A percentile compares a stretch with the other conserved stretches of the same genome.
These are phyloP conservation scores for Phytopythium kandeliae DNA, from an alignment of 352 stramenopile genomes.

Conservation along the genomic window DNA sequence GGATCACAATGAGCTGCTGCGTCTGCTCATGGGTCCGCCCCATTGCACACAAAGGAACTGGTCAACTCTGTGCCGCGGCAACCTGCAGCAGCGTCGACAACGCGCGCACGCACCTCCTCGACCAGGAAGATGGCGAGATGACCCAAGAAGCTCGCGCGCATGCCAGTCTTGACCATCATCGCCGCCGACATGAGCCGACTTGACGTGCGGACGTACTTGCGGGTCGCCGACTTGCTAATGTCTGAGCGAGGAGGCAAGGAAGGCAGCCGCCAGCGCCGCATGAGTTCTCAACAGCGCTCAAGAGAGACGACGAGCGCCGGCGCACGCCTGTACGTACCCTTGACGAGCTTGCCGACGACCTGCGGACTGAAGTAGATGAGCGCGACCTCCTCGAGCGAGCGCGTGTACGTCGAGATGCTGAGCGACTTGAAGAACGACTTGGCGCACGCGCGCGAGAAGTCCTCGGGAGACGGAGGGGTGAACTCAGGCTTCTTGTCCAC, in stretches of 20 bases:
- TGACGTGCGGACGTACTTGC: slow-evolving; percentile 68
- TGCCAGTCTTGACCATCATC: slow-evolving; percentile 76
- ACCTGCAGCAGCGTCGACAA: no score
- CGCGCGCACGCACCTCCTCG: slow-evolving; percentile 75
- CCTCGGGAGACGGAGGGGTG: slow-evolving; percentile 36
- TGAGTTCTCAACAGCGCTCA: no score
- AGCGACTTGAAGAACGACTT: slow-evolving; percentile 75
- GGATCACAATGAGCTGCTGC: slow-evolving; percentile 61
- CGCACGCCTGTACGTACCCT: no score
- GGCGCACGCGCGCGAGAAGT: slow-evolving; percentile 46
- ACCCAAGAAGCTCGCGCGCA: slow-evolving; percentile 65
- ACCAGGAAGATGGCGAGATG: slow-evolving; percentile 81
- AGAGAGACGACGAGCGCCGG: no score
- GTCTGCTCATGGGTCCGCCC: slow-evolving; percentile 24
- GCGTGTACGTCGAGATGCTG: slow-evolving; percentile 75
- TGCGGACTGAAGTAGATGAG: slow-evolving; percentile 46
- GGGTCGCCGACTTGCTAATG: slow-evolving; percentile 65
- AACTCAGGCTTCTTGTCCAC: slow-evolving; percentile 46
- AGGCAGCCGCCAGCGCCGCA: no score
- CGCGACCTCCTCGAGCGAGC: slow-evolving; percentile 65
- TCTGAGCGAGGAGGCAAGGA: no score
- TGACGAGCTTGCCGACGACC: slow-evolving; percentile 74
- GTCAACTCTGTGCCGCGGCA: no score
- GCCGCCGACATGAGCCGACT: slow-evolving; percentile 42
- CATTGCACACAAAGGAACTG: neutral